A percentile compares a stretch with the other conserved stretches of the same genome.
Evolutionary conservation across 139 green algal species (phyloP).

Genomic region (Chlamydomonas schloesseri): DNA sequence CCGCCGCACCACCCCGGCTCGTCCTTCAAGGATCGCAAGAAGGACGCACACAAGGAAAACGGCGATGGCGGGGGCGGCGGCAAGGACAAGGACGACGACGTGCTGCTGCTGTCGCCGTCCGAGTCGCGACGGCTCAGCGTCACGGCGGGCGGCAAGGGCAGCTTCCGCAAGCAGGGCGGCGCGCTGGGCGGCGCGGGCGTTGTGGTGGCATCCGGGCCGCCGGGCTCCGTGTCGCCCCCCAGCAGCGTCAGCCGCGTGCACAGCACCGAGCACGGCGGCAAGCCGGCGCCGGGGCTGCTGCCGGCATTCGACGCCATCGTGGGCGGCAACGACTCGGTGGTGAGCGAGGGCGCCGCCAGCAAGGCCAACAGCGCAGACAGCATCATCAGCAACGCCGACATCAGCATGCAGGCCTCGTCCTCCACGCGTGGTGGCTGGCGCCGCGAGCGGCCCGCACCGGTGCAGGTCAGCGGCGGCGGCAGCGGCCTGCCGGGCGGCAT

Average conservation of each 20-base stretch:
- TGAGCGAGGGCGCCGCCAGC: background rate
- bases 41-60: background rate
- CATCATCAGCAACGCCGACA: slow-evolving; percentile 38
- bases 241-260: background rate
- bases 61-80: background rate
- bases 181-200: slow-evolving; percentile 15
- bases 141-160: background rate
- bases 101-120: slow-evolving; percentile 7
- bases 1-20: background rate
- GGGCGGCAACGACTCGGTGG: too few relatives aligned
- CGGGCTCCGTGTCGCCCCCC: slow-evolving; percentile 1
- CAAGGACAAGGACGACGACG: background rate
- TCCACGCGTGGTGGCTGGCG: background rate
- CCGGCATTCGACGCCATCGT: background rate
- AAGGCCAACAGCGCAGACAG: slow-evolving; percentile 7
- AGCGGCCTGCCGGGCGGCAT: background rate
- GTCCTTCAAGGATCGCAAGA: background rate
- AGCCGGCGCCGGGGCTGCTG: background rate
- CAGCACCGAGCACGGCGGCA: background rate
- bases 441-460: slow-evolving; percentile 10
- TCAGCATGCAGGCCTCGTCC: slow-evolving; percentile 6
- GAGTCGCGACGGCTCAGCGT: slow-evolving; percentile 35
- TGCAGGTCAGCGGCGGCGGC: background rate
- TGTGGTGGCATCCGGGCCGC: slow-evolving; percentile 11
- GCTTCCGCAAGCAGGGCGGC: background rate